A percentile compares a stretch with the other conserved stretches of the same genome.
These are phyloP conservation scores for Saposhnikovia divaricata DNA, from an alignment of 129 eudicot species.

Conservation along the genomic window DNA sequence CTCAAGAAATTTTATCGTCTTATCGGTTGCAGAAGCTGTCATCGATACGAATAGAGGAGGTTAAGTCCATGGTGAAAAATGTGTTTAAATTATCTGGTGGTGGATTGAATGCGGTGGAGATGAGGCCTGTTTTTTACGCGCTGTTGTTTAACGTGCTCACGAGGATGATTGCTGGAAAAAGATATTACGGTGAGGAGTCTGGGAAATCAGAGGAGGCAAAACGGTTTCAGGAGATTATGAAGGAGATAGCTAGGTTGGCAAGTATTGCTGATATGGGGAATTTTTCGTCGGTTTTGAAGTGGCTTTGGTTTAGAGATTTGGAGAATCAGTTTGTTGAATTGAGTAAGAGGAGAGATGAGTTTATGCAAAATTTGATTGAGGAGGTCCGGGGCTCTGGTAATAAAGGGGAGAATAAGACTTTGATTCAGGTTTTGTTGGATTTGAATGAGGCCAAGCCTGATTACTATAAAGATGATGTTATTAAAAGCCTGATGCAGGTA, in stretches of 20 bases:
- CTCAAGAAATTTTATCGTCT: conserved; percentile 34
- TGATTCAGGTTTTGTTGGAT: conserved; percentile 42
- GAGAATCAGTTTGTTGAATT: conserved; percentile 27
- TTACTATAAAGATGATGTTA: conserved; percentile 38
- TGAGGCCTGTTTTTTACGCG: conserved; percentile 27
- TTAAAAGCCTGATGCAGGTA: conserved; percentile 49
- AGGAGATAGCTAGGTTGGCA: conserved; percentile 22
- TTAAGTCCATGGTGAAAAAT: not conserved
- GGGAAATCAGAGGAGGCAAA: conserved; percentile 23
- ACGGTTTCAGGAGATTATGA: conserved; percentile 29
- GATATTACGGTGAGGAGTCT: conserved; percentile 24
- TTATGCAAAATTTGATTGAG: conserved; percentile 38
- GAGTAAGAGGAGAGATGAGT: conserved; percentile 27
- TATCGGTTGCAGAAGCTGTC: conserved; percentile 19
- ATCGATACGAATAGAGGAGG: conserved; percentile 33
- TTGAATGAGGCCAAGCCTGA: conserved; percentile 38
- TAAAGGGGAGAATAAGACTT: conserved; percentile 20
- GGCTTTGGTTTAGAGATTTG: conserved; percentile 30
- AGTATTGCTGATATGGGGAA: conserved; percentile 34
- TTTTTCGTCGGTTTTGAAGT: conserved; percentile 40
- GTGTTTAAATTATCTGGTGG: conserved; percentile 5
- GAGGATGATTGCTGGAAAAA: conserved; percentile 52
- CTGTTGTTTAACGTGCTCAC: conserved; percentile 37
- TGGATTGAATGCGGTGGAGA: conserved; percentile 11
- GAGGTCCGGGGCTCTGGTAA: not conserved